Evolutionary conservation across 2,329 filamentous ascomycete genomes (phyloP).

Genomic region (Iodosphaeria phyllophila): DNA sequence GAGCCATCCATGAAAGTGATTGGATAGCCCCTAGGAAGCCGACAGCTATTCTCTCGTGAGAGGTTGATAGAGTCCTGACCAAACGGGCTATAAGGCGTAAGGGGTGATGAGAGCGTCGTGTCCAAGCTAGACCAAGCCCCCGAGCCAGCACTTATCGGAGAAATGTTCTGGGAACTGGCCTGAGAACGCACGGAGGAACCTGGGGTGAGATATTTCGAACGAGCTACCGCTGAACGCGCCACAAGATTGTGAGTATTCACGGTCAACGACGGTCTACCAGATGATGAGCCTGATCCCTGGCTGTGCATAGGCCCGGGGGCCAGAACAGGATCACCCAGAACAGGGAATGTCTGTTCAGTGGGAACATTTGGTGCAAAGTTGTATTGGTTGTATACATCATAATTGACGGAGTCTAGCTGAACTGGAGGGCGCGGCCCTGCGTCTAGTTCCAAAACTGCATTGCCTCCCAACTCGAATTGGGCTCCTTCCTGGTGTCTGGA

Average conservation of each 20-base stretch:
- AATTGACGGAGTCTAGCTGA: constrained; percentile 11
- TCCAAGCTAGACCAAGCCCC: constrained; percentile 21
- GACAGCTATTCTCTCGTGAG: constrained; percentile 5
- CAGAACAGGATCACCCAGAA: background rate
- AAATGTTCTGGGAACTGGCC: constrained; percentile 21
- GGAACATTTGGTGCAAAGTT: no score
- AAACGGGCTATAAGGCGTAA: constrained; percentile 18
- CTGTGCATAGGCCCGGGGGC: background rate
- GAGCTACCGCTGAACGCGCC: constrained; percentile 7
- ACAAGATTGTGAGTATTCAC: constrained; percentile 11
- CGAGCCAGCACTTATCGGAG: constrained; percentile 21
- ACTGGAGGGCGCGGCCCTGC: constrained; percentile 20
- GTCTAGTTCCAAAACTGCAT: constrained; percentile 33
- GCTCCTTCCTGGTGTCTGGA: no score
- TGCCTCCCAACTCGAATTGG: constrained; percentile 26
- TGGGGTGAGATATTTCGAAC: constrained; percentile 10
- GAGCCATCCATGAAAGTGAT: constrained; percentile 8
- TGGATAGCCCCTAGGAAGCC: constrained; percentile 8
- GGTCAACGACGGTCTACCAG: constrained; percentile 11
- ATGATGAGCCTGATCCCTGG: constrained; percentile 2
- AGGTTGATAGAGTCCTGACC: constrained; percentile 8
- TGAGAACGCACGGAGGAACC: constrained; percentile 17
- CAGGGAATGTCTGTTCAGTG: no score
- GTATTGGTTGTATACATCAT: constrained; percentile 4
- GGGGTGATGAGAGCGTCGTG: constrained; percentile 25